Evolutionary conservation across 176 grass and related monocot species (phyloP).

Genomic region (Alopecurus myosuroides): DNA sequence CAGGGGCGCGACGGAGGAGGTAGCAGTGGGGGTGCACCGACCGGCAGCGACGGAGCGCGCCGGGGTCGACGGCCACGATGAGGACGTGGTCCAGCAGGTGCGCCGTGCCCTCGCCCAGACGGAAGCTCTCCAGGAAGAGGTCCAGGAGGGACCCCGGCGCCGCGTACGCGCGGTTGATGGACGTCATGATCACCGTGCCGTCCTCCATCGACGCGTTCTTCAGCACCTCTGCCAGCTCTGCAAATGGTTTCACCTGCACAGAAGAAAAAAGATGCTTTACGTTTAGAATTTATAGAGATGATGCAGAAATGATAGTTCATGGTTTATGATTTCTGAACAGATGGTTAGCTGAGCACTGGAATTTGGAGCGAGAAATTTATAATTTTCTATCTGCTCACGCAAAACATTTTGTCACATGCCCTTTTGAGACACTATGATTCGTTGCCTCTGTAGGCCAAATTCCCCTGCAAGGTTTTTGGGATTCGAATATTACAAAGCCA

Average conservation of each 20-base stretch:
- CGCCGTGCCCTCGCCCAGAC: conserved; percentile 42
- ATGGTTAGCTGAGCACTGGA: not conserved
- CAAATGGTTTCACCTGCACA: conserved; percentile 20
- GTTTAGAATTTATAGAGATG: not conserved
- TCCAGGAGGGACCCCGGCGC: conserved; percentile 55
- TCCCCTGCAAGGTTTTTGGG: conserved; percentile 8
- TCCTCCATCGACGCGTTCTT: conserved; percentile 69
- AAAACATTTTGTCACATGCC: not conserved
- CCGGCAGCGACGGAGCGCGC: conserved; percentile 43
- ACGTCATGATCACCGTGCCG: conserved; percentile 71
- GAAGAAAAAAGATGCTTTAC: not conserved
- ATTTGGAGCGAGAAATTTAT: not conserved
- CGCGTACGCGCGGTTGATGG: conserved; percentile 61
- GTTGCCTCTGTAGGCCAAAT: conserved; percentile 20
- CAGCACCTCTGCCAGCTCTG: conserved; percentile 36
- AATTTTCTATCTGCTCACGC: not conserved
- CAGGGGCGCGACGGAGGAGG: conserved; percentile 25
- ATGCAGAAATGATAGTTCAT: not conserved
- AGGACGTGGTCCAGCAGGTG: conserved; percentile 59
- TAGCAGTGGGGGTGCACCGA: conserved; percentile 58
- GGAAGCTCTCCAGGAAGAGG: conserved; percentile 72
- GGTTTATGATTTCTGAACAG: not conserved
- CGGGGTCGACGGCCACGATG: conserved; percentile 52
- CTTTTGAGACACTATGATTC: conserved; percentile 24
- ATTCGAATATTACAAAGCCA: conserved; percentile 2